These are phyloP conservation scores for Chenopodium berlandieri DNA, from an alignment of 148 eudicot genomes.

Conservation along the genomic window DNA sequence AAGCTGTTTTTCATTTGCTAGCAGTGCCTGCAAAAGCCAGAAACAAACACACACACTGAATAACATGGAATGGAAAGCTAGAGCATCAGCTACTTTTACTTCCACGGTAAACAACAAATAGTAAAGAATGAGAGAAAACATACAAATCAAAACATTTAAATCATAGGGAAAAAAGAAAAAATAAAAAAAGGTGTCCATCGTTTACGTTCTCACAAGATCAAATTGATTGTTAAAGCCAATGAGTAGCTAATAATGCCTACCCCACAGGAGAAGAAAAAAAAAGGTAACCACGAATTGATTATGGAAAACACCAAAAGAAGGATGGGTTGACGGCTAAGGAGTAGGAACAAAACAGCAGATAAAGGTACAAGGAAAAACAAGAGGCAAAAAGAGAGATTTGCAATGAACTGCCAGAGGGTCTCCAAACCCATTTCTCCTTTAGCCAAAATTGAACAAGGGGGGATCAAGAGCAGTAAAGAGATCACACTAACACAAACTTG, in stretches of 20 bases:
- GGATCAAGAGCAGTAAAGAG: neutral
- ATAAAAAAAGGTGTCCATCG: neutral
- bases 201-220: neutral
- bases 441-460: neutral
- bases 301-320: no score
- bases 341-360: neutral
- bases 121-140: neutral
- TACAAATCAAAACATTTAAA: neutral
- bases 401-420: neutral
- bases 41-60: neutral
- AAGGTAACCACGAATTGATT: no score
- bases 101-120: neutral
- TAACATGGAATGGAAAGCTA: neutral
- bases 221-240: neutral
- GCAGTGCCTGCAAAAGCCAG: slow-evolving; percentile 55
- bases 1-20: slow-evolving; percentile 80
- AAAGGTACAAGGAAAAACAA: neutral
- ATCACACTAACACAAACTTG: neutral
- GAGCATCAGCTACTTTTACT: neutral
- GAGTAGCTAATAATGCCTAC: no score
- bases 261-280: no score
- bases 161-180: neutral
- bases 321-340: neutral
- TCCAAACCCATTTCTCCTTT: neutral
- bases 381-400: neutral